A percentile compares a stretch with the other conserved stretches of the same genome.
Evolutionary conservation across 768 basidiomycete genomes (phyloP).

Genomic region (Trametopsis cervina): DNA sequence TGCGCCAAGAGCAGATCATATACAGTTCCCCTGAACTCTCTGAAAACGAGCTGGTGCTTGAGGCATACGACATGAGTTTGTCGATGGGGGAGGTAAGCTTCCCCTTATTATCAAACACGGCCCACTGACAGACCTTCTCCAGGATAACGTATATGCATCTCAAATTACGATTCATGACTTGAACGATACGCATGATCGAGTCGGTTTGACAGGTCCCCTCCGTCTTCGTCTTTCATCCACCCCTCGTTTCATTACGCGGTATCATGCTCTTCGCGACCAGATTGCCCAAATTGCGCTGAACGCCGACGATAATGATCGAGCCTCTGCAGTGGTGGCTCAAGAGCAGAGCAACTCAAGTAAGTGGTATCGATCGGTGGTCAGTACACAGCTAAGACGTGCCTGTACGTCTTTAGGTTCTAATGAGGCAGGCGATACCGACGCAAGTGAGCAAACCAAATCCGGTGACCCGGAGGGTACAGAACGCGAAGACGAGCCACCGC

Average conservation of each 20-base stretch:
- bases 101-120: background rate
- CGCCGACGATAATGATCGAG: background rate
- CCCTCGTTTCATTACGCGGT: slow-evolving; percentile 64
- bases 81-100: slow-evolving; percentile 54
- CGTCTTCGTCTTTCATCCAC: slow-evolving; percentile 45
- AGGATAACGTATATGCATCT: slow-evolving; percentile 67
- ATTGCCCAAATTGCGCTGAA: slow-evolving; percentile 33
- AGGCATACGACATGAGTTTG: slow-evolving; percentile 65
- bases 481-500: slow-evolving; percentile 1
- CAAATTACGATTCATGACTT: slow-evolving; percentile 70
- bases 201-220: slow-evolving; percentile 54
- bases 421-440: background rate
- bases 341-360: background rate
- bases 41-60: slow-evolving; percentile 59
- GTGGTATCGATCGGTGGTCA: background rate
- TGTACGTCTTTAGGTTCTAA: too few species aligned
- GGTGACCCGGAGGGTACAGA: background rate
- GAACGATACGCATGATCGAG: slow-evolving; percentile 61
- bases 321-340: background rate
- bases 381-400: too few species aligned
- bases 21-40: slow-evolving; percentile 37
- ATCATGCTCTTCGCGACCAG: slow-evolving; percentile 55
- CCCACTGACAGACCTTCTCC: too few species aligned
- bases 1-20: slow-evolving; percentile 56
- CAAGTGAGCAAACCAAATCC: background rate